These are phyloP conservation scores for Isabelozyma gotoi DNA, from an alignment of 805 yeast genomes.

Conservation along the genomic window DNA sequence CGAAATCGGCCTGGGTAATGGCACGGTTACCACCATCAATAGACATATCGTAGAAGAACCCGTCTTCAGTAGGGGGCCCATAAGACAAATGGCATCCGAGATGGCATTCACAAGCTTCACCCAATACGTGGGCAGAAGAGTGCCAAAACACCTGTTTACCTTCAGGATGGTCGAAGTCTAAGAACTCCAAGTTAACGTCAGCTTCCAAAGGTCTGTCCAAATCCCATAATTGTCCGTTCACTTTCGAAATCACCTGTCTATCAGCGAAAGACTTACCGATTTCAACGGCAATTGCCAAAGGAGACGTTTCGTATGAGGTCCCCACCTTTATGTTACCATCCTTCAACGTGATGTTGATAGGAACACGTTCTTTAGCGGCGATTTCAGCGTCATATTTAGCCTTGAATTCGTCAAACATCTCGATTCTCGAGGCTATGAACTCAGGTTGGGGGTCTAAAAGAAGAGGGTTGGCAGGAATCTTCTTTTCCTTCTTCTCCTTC, in stretches of 20 bases:
- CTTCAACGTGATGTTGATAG: conserved; percentile 78
- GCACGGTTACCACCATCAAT: conserved; percentile 67
- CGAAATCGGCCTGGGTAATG: conserved; percentile 81
- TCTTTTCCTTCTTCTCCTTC: conserved; percentile 41
- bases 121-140: conserved; percentile 95
- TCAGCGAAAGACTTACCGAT: conserved; percentile 89
- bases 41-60: conserved; percentile 96
- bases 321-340: conserved; percentile 84
- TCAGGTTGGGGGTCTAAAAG: conserved; percentile 76
- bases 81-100: conserved; percentile 82
- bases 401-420: conserved; percentile 77
- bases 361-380: conserved; percentile 54
- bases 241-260: conserved; percentile 87
- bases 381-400: conserved; percentile 71
- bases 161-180: conserved; percentile 91
- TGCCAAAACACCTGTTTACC: conserved; percentile 98
- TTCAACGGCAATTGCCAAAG: conserved; percentile 76
- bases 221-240: conserved; percentile 92
- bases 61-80: conserved; percentile 98
- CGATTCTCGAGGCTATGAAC: conserved; percentile 76
- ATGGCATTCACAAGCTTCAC: conserved; percentile 97
- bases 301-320: conserved; percentile 85
- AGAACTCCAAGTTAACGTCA: conserved; percentile 67
- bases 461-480: conserved; percentile 33
- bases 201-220: conserved; percentile 88